Evolutionary conservation across 768 basidiomycete species (phyloP), one percentile per base, ranked within the genome.

Genomic region (Macrolepiota albuminosa): DNA sequence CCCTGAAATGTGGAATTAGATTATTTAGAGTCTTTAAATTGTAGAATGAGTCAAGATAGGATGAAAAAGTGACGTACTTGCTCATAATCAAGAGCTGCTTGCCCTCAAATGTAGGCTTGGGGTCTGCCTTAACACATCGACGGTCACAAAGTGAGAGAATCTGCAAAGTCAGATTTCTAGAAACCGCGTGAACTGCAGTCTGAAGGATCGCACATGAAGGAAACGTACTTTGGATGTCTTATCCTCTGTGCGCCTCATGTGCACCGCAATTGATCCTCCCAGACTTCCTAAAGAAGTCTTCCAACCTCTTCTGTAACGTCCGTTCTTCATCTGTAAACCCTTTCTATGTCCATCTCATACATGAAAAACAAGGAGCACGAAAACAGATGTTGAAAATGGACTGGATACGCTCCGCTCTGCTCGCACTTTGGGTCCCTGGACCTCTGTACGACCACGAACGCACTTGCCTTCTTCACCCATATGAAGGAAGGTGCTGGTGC

Each of bases 131-230:
- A 98, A 96, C 14, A 79, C 79, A 24, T 88, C 82, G 36, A 87
- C 86, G 6, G 84, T 78, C 49, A 81, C 77, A 69, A 85, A 81
- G 64, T 92, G 85, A 26, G 84, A 77, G 69, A 91, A 98, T 98
- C 96, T 42, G 84, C 84, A 64, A 98, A 98, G 21, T 95, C 90
- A 9, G 95, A 97, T 53, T 88, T 84, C 93, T 95, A 62, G 2
- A 16, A 24, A 39, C 26, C 42, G 10, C 14, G 34, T 48, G 59
- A n/a, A 40, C 46, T 48, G 31, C 11, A 54, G 2, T 45, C 49
- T n/a, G 57, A 9, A 50, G 43, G 26, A 36, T 24, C 59, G 14
- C n/a, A n/a, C n/a, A n/a, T n/a, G n/a, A n/a, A n/a, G n/a, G n/a
- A n/a, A n/a, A n/a, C n/a, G n/a, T n/a, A n/a, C n/a, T n/a, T n/a